Evolutionary conservation across 495 filamentous ascomycete species (phyloP).

Genomic region (Cudoniella acicularis): DNA sequence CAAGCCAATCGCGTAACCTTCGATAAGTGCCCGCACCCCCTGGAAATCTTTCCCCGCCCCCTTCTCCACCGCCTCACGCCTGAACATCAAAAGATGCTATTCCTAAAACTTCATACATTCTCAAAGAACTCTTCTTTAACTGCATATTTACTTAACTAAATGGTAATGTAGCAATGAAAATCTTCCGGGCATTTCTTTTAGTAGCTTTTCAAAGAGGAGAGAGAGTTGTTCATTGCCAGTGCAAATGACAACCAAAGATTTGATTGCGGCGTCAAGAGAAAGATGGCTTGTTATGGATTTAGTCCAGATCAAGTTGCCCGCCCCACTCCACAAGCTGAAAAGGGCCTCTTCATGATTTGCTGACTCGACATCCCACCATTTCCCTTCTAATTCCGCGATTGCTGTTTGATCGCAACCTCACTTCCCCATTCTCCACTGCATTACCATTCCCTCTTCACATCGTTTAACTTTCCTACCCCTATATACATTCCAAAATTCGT

Average conservation of each 20-base stretch:
- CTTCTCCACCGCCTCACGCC: not conserved
- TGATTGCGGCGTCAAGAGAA: not conserved
- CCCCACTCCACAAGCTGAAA: not conserved
- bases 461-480: not conserved
- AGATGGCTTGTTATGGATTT: not conserved
- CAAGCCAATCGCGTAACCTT: not conserved
- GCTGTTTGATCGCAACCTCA: too few relatives aligned
- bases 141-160: too few relatives aligned
- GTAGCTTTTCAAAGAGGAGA: too few relatives aligned
- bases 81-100: not conserved
- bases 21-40: not conserved
- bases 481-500: constrained; percentile 20
- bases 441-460: too few relatives aligned
- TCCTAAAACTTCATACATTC: not conserved
- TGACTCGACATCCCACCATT: not conserved
- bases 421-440: too few relatives aligned
- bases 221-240: not conserved
- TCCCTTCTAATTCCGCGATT: not conserved
- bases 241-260: not conserved
- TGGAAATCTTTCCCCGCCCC: not conserved
- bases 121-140: not conserved
- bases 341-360: not conserved
- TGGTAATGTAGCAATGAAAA: too few relatives aligned
- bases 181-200: too few relatives aligned
- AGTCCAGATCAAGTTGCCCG: not conserved